phyloP scores from a whole-genome alignment of 1,284 basidiomycete species.

The Puccinia horiana region DNA sequence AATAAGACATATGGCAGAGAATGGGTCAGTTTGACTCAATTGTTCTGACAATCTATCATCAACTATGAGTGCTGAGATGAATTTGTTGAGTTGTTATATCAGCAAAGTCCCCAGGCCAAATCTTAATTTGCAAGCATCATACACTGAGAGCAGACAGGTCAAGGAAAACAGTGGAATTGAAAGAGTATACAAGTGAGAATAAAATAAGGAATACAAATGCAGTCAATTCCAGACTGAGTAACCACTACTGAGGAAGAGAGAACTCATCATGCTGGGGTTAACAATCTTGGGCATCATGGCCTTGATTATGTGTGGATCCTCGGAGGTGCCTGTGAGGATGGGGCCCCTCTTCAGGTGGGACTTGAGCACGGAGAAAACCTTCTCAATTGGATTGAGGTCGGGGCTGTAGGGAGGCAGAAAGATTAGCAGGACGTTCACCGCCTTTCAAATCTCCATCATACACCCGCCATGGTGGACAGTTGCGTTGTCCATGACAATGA shows the following conservation, averaged over 20 bases:
- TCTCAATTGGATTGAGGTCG: slow-evolving; percentile 34
- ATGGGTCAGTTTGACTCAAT: no score
- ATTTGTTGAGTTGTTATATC: no score
- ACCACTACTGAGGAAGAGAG: neutral
- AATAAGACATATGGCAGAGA: no score
- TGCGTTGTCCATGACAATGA: slow-evolving; percentile 5
- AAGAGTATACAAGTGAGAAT: neutral
- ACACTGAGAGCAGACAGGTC: no score
- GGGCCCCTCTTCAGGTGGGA: neutral
- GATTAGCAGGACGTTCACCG: neutral
- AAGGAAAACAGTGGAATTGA: no score
- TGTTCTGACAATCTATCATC: no score
- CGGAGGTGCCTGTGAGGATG: neutral
- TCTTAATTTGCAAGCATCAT: no score
- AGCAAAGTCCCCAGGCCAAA: no score
- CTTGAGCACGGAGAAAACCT: slow-evolving; percentile 11
- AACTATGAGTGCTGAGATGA: no score
- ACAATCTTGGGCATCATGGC: neutral
- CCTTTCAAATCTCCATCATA: neutral
- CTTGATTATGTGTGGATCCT: neutral
- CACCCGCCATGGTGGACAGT: slow-evolving; percentile 9
- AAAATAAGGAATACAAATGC: neutral
- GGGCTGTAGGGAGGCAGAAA: slow-evolving; percentile 29
- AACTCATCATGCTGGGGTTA: no score
- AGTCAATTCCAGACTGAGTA: no score